Conservation (phyloP, 2,329 filamentous ascomycete species). For the Fusarium scirpi region DNA sequence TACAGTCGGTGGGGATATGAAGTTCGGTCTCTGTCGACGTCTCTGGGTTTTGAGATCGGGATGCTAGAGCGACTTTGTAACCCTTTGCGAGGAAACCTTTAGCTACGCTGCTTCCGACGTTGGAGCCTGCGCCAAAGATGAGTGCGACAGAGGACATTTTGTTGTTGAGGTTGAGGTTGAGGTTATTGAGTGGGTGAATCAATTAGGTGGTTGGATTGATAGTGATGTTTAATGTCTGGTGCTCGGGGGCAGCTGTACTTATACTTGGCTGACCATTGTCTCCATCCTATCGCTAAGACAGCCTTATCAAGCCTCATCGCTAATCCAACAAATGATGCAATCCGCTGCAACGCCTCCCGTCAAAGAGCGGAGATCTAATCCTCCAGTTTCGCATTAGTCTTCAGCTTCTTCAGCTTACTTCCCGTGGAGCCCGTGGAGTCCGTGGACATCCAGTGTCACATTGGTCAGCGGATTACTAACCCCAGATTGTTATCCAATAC, state of each 20-base stretch:
- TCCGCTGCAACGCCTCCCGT: background rate
- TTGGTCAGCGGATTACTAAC: slow-evolving; percentile 17
- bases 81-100: slow-evolving; percentile 14
- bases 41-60: background rate
- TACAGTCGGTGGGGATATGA: background rate
- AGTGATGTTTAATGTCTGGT: background rate
- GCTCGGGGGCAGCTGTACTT: background rate
- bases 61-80: slow-evolving; percentile 14
- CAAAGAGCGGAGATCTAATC: background rate
- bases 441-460: background rate
- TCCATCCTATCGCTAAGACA: background rate
- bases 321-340: background rate
- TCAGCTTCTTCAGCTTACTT: background rate
- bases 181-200: background rate
- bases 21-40: slow-evolving; percentile 1
- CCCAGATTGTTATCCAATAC: background rate
- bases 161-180: no score
- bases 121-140: slow-evolving; percentile 26
- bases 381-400: background rate
- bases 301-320: background rate
- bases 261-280: background rate
- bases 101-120: slow-evolving; percentile 16
- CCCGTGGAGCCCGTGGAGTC: no score
- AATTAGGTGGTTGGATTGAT: background rate
- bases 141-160: slow-evolving; percentile 7